Base-by-base conservation (phyloP, 2,329 filamentous ascomycete genomes). In the Elsinoe ampelina region DNA sequence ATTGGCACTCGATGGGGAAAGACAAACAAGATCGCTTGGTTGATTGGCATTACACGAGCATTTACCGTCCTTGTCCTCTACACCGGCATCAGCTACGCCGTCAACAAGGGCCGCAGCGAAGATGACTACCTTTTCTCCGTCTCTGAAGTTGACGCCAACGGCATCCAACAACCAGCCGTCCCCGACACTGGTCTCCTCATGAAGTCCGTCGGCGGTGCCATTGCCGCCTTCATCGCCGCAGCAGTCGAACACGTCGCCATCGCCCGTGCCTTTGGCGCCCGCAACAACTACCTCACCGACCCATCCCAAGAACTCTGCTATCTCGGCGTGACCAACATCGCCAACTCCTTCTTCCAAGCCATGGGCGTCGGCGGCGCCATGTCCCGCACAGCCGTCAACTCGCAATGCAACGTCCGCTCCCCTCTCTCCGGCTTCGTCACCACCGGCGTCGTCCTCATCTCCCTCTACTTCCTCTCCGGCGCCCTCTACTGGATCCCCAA, bases 401-500 rank as follows among this genome's bases (percentile, higher is more conserved):
- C 81, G 0, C 76, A 81, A 30, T 83, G 80, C 51, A 77, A 79
- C 34, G 83, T 85, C 63, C 78, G 77, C 59, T 82, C 80, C 5
- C 83, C 83, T 0, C 70, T 84, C 0, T 82, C 79, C 41, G 82
- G 82, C 3, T 61, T 82, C 19, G 72, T 86, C 55, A 84, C 83
- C 0, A 77, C 81, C 2, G 80, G 75, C 3, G 80, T 83, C 48
- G 80, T 86, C 15, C 70, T 86, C 6, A 67, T 85, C 1, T 81
- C 77, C 17, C 77, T 86, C 22, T 85, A 81, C 63, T 76, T 81
- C 58, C 76, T 85, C 36, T 79, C 78, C 0, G 78, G 77, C 0
- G 78, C 80, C 0, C 73, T 86, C 0, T 84, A 82, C 68, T 86
- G 81, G 80, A 81, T 86, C n/a, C 83, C 83, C 1, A 83, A 84